Evolutionary conservation across 495 filamentous ascomycete genomes (phyloP), one percentile per base, ranked within the genome.

Genomic region (Penicillium psychrofluorescens): DNA sequence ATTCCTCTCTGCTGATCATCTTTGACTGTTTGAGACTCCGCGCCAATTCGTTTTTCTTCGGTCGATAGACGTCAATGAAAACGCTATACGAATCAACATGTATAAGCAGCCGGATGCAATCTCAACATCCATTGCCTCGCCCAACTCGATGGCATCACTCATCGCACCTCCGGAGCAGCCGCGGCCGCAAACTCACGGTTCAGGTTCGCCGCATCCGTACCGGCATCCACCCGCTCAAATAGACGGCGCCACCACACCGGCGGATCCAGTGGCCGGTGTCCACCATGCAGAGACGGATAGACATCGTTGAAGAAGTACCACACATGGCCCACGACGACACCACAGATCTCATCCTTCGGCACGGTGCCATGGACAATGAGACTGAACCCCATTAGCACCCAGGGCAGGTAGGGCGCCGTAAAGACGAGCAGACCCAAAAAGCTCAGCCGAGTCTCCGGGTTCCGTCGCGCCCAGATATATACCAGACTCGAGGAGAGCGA

Each of bases 281-380:
- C 90, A 49, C 81, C 79, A 62, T 95, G 85, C 37, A 96, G 75
- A 27, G 88, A 83, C 6, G 92, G 92, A 61, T 95, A 98, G 11
- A 98, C 89, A 56, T 98, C 92, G 39, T 81, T 85, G 69, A 97
- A 97, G 70, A 95, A 98, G 61, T 97, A 98, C 86, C 90, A 98
- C 29, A 97, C 77, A 66, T 98, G 92, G 3, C 92, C 92, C 40
- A 97, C 87, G 7, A 90, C 77, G 11, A 95, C 85, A 7, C 92
- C 92, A 66, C 89, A 86, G 45, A 98, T 80, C 71, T 98, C 92
- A 64, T 98, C 92, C 74, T 94, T 95, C 10, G 92, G 92, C 29
- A 95, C 70, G 1, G 74, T 85, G 9, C 86, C 84, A 66, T 96
- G 90, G 53, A 97, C 68, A 11, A 92, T 69, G 38, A 96, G 63